Conservation (phyloP, 1,284 basidiomycete genomes). For the Filobasidium uniguttulatum region DNA sequence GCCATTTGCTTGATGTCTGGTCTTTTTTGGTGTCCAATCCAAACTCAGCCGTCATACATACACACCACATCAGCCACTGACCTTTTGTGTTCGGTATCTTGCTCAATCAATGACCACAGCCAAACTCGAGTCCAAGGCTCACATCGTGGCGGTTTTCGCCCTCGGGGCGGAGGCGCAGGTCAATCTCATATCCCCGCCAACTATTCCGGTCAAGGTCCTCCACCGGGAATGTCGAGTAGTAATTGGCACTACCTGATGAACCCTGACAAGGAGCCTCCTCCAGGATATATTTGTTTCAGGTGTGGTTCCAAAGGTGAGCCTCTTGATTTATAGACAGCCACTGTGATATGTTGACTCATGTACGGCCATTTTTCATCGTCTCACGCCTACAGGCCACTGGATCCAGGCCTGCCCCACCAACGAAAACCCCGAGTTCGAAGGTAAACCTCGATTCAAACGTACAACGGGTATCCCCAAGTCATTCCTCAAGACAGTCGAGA, state of each 20-base stretch:
- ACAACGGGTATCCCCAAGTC: slow-evolving; percentile 96
- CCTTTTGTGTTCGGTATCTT: not conserved
- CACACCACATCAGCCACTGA: too few relatives aligned
- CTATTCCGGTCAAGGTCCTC: not conserved
- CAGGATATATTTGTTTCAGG: slow-evolving; percentile 97
- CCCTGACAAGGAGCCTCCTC: slow-evolving; percentile 46
- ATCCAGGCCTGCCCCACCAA: slow-evolving; percentile 99
- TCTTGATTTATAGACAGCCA: not conserved
- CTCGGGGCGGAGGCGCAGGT: slow-evolving; percentile 19
- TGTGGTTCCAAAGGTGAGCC: slow-evolving; percentile 88
- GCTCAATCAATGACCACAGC: slow-evolving; percentile 40
- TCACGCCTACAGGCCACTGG: slow-evolving; percentile 65
- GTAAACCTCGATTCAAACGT: slow-evolving; percentile 87
- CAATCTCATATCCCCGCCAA: slow-evolving; percentile 15
- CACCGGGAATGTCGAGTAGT: slow-evolving; percentile 16
- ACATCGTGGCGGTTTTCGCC: slow-evolving; percentile 43
- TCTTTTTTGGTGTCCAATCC: too few relatives aligned
- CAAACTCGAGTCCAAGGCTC: slow-evolving; percentile 58
- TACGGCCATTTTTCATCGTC: not conserved
- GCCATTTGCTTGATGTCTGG: not conserved
- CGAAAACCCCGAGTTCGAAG: slow-evolving; percentile 85
- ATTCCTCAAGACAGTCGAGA: slow-evolving; percentile 92
- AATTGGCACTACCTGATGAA: slow-evolving; percentile 29
- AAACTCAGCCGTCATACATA: too few relatives aligned
- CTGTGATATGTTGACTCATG: not conserved